Percentiles rank a stretch among this genome's conserved stretches.
Evolutionary conservation across 441 rosid species (phyloP).

Genomic region (Populus trichocarpa): DNA sequence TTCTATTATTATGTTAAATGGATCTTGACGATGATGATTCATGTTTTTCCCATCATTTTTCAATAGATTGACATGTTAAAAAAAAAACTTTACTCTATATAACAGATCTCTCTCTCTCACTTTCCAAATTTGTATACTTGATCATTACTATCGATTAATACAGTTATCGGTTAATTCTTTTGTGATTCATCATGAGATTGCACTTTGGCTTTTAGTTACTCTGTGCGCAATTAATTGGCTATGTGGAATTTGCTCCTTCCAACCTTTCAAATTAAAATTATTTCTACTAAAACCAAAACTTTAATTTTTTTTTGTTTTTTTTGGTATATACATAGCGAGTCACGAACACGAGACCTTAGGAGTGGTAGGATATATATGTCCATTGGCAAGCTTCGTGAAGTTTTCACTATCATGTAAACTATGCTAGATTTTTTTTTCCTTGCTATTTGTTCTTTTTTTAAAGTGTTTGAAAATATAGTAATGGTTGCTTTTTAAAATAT

Average conservation of each 20-base stretch:
- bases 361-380: background rate
- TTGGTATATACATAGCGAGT: background rate
- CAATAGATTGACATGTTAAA: background rate
- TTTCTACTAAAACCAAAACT: background rate
- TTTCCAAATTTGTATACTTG: background rate
- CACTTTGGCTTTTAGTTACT: background rate
- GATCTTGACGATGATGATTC: background rate
- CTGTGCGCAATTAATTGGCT: background rate
- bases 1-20: background rate
- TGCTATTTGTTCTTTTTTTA: too few species aligned
- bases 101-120: background rate
- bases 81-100: background rate
- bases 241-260: background rate
- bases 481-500: too few species aligned
- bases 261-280: background rate
- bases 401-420: too few species aligned
- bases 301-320: too few species aligned
- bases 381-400: background rate
- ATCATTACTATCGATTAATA: background rate
- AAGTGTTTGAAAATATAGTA: too few species aligned
- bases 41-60: background rate
- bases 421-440: too few species aligned
- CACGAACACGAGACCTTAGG: background rate
- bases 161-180: background rate
- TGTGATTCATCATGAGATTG: background rate